Evolutionary conservation across 352 stramenopile genomes (phyloP), one percentile per base, ranked within the genome.

Genomic region (Phytopythium cucurbitacearum): DNA sequence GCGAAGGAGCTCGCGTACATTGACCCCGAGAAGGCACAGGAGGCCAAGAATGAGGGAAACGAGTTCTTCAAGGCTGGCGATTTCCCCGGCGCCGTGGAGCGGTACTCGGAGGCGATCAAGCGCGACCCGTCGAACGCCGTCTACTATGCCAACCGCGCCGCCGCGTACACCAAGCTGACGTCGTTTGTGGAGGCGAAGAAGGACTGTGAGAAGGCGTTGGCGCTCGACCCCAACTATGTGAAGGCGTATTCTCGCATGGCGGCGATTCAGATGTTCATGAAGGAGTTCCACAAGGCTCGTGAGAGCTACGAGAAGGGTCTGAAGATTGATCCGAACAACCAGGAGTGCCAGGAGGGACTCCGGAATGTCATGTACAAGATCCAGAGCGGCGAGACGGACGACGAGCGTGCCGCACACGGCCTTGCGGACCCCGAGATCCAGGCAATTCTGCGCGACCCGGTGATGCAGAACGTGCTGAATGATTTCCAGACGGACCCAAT

Each of bases 401-500:
- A 97, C 51, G 96, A 99, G 72, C 87, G 97, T 50, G 93, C 95
- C 3, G 85, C 84, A n/a, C 97, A 99, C 73, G 97, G 96, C 21
- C 97, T 99, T 85, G 95, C 96, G 4, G 98, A 99, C 82, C 98
- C 97, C 7, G 97, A 99, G 69, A 99, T 99, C 71, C 96, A 99
- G 73, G 68, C 73, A 15, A 99, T 99, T 52, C 69, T 99, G 53
- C 72, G 87, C 42, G 98, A 99, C 72, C 97, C 98, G 12, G 78
- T 99, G 39, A 97, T 99, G 63, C 88, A 98, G 64, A 96, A 99
- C 63, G 96, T 99, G 50, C 81, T 99, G 40, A 90, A 95, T 61
- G 97, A 99, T 71, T 98, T 99, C 67, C 91, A 98, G 68, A 91
- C 95, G 51, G 98, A 99, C 80, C 96, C 96, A 3, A 61, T 62